These are phyloP conservation scores for Linum trigynum DNA, from an alignment of 345 rosid genomes.

Conservation along the genomic window DNA sequence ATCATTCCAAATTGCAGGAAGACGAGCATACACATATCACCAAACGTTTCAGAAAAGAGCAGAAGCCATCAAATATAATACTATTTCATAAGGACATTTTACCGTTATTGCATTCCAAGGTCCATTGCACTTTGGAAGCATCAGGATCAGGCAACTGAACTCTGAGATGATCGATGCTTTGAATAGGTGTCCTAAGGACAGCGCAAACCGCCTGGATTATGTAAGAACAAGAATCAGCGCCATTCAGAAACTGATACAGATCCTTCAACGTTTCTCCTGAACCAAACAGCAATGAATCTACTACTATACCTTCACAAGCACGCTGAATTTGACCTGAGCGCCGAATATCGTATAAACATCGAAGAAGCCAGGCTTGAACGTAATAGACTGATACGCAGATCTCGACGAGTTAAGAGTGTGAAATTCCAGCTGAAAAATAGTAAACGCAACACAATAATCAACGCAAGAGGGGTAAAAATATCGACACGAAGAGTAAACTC, in stretches of 20 bases:
- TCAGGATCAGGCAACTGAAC: conserved; percentile 64
- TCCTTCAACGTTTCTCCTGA: background rate
- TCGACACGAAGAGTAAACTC: too few relatives aligned
- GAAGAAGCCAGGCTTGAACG: conserved; percentile 59
- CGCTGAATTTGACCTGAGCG: conserved; percentile 55
- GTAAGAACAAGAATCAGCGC: conserved; percentile 2
- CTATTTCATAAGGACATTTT: conserved; percentile 2
- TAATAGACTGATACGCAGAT: conserved; percentile 60
- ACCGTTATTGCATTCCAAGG: conserved; percentile 66
- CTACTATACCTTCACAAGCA: conserved; percentile 57
- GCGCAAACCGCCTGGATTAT: conserved; percentile 61
- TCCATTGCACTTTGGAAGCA: conserved; percentile 70
- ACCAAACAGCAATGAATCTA: background rate
- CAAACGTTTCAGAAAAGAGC: background rate
- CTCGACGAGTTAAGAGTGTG: conserved; percentile 74
- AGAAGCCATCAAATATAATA: background rate
- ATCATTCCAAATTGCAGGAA: background rate
- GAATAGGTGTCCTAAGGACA: conserved; percentile 64
- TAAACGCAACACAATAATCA: background rate
- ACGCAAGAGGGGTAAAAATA: background rate
- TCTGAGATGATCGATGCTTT: conserved; percentile 55
- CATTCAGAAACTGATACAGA: background rate
- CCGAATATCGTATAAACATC: conserved; percentile 45
- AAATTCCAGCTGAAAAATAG: conserved; percentile 38
- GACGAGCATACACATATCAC: background rate